Evolutionary conservation across 305 asterid genomes (phyloP), one percentile per base, ranked within the genome.

Genomic region (Fraxinus ornus): DNA sequence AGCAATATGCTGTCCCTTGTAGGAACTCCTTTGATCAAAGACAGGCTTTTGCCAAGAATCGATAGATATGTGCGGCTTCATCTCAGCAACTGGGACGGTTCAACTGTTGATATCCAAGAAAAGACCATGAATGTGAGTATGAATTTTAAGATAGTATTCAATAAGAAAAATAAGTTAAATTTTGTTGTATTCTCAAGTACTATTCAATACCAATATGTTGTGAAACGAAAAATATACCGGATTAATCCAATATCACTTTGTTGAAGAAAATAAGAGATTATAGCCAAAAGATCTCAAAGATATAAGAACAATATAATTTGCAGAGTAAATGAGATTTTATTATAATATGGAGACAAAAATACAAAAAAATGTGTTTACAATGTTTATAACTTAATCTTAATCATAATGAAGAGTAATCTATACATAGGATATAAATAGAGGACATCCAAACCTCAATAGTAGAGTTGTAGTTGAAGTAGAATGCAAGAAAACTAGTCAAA

Each of bases 21-120:
- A 3, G 94, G 93, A 32, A 81, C 90, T 37, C 72, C 93, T 15
- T 7, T 70, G 24, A 75, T 90, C 80, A 90, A 88, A 80, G 87
- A 91, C 26, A 81, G 79, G 15, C 82, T 92, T 37, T 71, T 92
- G 13, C 86, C 90, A 0, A 84, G 78, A 78, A 70, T 89, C 13
- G 90, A 86, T 44, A 85, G 76, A 64, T 83, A 86, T 84, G 84
- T 85, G 73, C 79, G 85, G 79, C 37, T 78, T 57, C 84, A 76
- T 41, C 82, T 92, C 75, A 88, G 89, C 19, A 62, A 85, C 7
- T 89, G 93, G 94, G 93, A 85, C 62, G 92, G 85, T 22, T 37
- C 60, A 28, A 84, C 70, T 68, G 57, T 93, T 26, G 93, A 93
- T 35, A 77, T 93, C 78, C 97, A 93, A 88, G 83, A 87, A 19